A percentile compares a stretch with the other conserved stretches of the same genome.
phyloP scores from a whole-genome alignment of 208 protist genomes.

The Wallacemonas collosoma region DNA sequence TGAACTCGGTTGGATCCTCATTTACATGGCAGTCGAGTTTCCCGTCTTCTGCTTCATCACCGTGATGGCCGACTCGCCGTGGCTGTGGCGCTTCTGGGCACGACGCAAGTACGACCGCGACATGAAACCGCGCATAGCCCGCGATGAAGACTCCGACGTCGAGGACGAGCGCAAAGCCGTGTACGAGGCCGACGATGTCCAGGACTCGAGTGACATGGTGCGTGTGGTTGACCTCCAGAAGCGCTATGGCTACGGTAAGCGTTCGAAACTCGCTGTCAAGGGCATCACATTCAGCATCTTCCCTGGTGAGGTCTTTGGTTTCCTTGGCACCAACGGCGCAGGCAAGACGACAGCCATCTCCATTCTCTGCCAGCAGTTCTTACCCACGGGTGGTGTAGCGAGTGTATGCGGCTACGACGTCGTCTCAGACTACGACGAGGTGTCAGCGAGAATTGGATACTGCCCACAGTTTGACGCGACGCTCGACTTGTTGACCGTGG shows the following conservation, averaged over 20 bases:
- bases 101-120: slow-evolving; percentile 25
- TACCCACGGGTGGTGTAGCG: slow-evolving; percentile 40
- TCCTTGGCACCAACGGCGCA: slow-evolving; percentile 78
- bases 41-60: slow-evolving; percentile 39
- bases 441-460: slow-evolving; percentile 66
- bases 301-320: slow-evolving; percentile 63
- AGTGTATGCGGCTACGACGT: slow-evolving; percentile 57
- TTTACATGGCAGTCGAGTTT: slow-evolving; percentile 49
- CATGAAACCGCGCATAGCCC: not conserved
- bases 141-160: slow-evolving; percentile 58
- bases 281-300: slow-evolving; percentile 49
- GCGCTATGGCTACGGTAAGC: slow-evolving; percentile 41
- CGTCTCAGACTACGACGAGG: slow-evolving; percentile 36
- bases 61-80: slow-evolving; percentile 47
- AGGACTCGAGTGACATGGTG: slow-evolving; percentile 32
- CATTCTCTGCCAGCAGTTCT: slow-evolving; percentile 64
- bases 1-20: slow-evolving; percentile 23
- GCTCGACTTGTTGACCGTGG: slow-evolving; percentile 77
- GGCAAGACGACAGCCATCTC: slow-evolving; percentile 76
- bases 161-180: slow-evolving; percentile 47
- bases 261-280: slow-evolving; percentile 36
- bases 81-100: slow-evolving; percentile 16
- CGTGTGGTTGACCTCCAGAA: slow-evolving; percentile 49
- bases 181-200: slow-evolving; percentile 25
- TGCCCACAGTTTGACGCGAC: slow-evolving; percentile 92